A percentile compares a stretch with the other conserved stretches of the same genome.
Evolutionary conservation across 164 flowering plant genomes (phyloP).

Genomic region (Annona cherimola): DNA sequence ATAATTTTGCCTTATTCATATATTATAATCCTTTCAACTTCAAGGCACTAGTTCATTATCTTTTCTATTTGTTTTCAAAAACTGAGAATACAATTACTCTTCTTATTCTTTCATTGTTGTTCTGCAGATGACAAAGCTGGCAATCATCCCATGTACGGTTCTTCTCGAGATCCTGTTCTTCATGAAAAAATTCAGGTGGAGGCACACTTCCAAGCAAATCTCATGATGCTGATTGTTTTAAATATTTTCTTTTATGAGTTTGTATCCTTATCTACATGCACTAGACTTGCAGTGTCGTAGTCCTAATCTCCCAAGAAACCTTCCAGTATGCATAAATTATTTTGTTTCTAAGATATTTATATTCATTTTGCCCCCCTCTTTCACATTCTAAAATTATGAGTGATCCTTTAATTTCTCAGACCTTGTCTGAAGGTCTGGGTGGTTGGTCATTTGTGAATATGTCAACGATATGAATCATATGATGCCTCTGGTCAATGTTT

Average conservation of each 20-base stretch:
- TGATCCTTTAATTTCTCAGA: too few species aligned
- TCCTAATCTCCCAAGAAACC: background rate
- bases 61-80: background rate
- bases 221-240: background rate
- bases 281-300: background rate
- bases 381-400: too few species aligned
- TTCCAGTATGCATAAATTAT: background rate
- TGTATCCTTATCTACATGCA: background rate
- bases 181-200: slow-evolving; percentile 74
- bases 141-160: slow-evolving; percentile 93
- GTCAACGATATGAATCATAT: too few species aligned
- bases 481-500: background rate
- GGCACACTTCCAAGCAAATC: background rate
- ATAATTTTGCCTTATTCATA: background rate
- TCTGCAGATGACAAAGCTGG: slow-evolving; percentile 89
- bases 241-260: background rate
- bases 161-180: slow-evolving; percentile 90
- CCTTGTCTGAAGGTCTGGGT: too few species aligned
- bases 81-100: slow-evolving; percentile 1
- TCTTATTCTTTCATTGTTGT: slow-evolving; percentile 5
- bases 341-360: background rate
- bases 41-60: background rate
- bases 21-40: background rate
- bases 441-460: too few species aligned
- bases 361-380: background rate